These are phyloP conservation scores for Nakaseomyces bracarensis DNA, from an alignment of 1,139 yeast genomes.

Conservation along the genomic window DNA sequence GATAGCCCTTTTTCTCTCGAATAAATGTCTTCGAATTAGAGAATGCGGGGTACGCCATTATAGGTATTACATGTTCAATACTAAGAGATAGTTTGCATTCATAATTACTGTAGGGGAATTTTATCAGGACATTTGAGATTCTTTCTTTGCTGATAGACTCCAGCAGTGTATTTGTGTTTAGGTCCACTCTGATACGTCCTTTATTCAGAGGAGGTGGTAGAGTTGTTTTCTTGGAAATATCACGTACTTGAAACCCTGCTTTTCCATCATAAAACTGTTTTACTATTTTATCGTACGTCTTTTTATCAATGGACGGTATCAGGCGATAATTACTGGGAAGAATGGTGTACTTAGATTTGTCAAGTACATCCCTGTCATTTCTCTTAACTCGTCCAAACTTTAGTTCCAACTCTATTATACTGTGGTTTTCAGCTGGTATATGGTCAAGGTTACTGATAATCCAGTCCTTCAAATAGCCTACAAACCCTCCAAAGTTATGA, in stretches of 20 bases:
- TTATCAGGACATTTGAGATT: neutral
- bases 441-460: neutral
- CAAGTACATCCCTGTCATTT: neutral
- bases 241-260: neutral
- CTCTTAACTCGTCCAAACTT: neutral
- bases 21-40: neutral
- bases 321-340: neutral
- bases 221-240: neutral
- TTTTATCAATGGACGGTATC: constrained; percentile 1
- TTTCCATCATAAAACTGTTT: neutral
- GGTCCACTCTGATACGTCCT: neutral
- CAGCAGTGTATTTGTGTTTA: neutral
- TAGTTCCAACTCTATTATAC: neutral
- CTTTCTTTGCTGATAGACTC: constrained; percentile 1
- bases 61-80: neutral
- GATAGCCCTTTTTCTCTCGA: neutral
- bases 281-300: neutral
- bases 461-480: neutral
- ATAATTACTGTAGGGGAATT: neutral
- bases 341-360: neutral
- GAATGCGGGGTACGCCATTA: neutral
- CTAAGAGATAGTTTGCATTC: neutral
- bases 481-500: neutral
- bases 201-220: neutral
- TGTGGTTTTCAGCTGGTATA: neutral